These are phyloP conservation scores for Talaromyces sp. DNA, from an alignment of 2,329 filamentous ascomycete species.

Conservation along the genomic window DNA sequence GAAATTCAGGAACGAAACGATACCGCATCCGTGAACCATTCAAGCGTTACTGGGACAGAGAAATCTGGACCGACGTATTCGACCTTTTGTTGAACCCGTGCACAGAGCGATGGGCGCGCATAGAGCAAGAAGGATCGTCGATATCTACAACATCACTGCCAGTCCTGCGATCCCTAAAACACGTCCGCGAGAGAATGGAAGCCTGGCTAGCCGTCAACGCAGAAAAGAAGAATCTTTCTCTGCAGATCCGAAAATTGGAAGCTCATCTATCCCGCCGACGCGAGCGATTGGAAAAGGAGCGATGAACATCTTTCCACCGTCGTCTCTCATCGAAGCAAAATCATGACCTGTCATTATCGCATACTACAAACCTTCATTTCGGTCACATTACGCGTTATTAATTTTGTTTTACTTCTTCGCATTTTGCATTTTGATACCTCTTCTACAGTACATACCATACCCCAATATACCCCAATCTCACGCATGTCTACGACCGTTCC, in stretches of 20 bases:
- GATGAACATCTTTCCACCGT: background rate
- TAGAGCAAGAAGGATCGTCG: constrained; percentile 48
- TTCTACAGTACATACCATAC: background rate
- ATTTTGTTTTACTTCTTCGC: background rate
- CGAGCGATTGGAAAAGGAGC: constrained; percentile 32
- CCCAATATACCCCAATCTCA: constrained; percentile 6
- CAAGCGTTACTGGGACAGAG: constrained; percentile 95
- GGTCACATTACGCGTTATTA: too few species aligned
- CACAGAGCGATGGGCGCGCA: constrained; percentile 55
- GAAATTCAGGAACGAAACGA: constrained; percentile 47
- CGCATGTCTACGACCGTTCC: constrained; percentile 12
- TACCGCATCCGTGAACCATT: constrained; percentile 79
- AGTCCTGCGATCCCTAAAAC: constrained; percentile 65
- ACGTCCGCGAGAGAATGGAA: constrained; percentile 76
- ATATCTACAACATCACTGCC: constrained; percentile 59
- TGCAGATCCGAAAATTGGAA: constrained; percentile 62
- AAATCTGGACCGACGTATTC: constrained; percentile 82
- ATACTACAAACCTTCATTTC: background rate
- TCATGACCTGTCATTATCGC: background rate
- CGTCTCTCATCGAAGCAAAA: background rate
- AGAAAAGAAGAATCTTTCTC: constrained; percentile 68
- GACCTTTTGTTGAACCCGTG: constrained; percentile 79
- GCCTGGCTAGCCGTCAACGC: constrained; percentile 74
- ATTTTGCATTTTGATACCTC: background rate
- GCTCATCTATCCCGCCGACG: constrained; percentile 60